Evolutionary conservation across 192 early-diverging fungal genomes (phyloP), one percentile per base, ranked within the genome.

Genomic region (Entomortierella lignicola): DNA sequence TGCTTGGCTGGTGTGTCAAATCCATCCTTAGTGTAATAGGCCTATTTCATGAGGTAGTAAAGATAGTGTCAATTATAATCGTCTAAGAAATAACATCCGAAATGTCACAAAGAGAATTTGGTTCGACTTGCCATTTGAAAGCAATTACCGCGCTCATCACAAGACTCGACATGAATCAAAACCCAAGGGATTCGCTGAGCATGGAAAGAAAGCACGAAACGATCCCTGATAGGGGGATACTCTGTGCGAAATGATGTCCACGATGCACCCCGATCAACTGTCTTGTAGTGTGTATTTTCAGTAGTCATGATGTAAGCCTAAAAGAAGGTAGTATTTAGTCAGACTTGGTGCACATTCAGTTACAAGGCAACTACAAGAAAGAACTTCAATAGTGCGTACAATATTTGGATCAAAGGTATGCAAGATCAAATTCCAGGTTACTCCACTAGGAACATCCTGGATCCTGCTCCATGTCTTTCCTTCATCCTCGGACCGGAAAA

Each of bases 361-460:
- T 25, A 55, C 17, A 23, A 55, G n/a, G n/a, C n/a, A n/a, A n/a
- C n/a, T n/a, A n/a, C n/a, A n/a, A n/a, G n/a, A n/a, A n/a, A n/a
- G n/a, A n/a, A n/a, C n/a, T 27, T 54, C 23, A 12, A 27, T 42
- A 26, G 64, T 15, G 60, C 59, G 43, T 86, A 91, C 92, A 34
- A 77, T 85, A 3, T 91, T 77, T 20, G 70, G 62, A 64, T 91
- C 91, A 63, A 89, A 91, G 10, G 92, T 81, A 72, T 95, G 94
- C 50, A 85, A 81, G 50, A 90, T 82, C 31, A 95, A 44, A 20
- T 74, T 82, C 10, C 56, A 21, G 1, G 87, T 86, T 51, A 71
- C 69, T 26, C 85, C 83, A 1, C 56, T 72, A 0, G 81, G 77
- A 27, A 92, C 85, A 27, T 72, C 85, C 12, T 48, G 31, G 51